These are phyloP conservation scores for Pulveroboletus sp. DNA, from an alignment of 1,284 basidiomycete genomes.

Conservation along the genomic window DNA sequence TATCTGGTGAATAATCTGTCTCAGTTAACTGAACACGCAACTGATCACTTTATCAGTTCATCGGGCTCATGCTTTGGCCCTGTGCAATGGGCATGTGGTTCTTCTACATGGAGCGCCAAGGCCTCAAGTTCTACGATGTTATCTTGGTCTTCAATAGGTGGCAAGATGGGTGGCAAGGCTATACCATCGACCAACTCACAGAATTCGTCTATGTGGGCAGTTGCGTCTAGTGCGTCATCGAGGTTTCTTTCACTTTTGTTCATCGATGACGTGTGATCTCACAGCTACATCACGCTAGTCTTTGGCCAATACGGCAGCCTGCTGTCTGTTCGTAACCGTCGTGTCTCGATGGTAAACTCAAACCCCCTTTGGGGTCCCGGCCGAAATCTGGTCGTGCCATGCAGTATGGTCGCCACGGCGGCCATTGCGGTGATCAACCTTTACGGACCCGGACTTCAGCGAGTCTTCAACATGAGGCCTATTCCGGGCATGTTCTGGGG, in stretches of 20 bases:
- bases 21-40: background rate
- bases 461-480: constrained; percentile 33
- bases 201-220: constrained; percentile 40
- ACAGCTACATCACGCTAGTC: constrained; percentile 44
- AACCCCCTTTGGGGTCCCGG: constrained; percentile 42
- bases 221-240: constrained; percentile 43
- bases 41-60: constrained; percentile 36
- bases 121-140: constrained; percentile 41
- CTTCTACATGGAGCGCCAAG: constrained; percentile 39
- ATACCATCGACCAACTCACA: constrained; percentile 28
- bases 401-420: constrained; percentile 39
- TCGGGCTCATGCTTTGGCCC: constrained; percentile 49
- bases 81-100: constrained; percentile 46
- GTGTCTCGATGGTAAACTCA: constrained; percentile 36
- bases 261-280: background rate
- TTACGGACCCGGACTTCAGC: constrained; percentile 21
- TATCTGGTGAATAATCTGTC: constrained; percentile 22
- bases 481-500: constrained; percentile 47
- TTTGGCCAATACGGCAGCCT: constrained; percentile 38
- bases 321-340: constrained; percentile 36
- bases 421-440: constrained; percentile 42
- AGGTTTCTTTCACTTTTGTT: constrained; percentile 20
- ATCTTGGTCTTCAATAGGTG: constrained; percentile 44
- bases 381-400: constrained; percentile 38
- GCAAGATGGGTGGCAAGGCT: constrained; percentile 38